Percentiles rank a stretch among this genome's conserved stretches.
phyloP scores from a whole-genome alignment of 768 basidiomycete genomes.

The Boletus tomentosulus region DNA sequence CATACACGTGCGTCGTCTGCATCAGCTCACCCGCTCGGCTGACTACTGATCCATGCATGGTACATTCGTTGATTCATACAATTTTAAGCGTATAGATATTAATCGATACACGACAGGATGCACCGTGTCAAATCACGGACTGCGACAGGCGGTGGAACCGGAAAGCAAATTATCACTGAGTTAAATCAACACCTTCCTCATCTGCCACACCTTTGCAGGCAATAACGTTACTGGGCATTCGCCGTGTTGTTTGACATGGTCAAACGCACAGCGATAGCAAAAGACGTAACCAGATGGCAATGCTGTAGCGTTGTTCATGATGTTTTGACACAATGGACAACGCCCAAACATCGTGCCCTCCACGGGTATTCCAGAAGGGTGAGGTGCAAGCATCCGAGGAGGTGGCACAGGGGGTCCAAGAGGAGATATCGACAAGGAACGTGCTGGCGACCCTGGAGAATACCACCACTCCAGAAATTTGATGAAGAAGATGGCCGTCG shows the following conservation, averaged over 20 bases:
- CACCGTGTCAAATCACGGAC: not conserved
- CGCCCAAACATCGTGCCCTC: slow-evolving; percentile 65
- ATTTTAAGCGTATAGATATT: no score
- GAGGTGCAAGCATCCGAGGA: slow-evolving; percentile 69
- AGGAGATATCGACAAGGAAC: slow-evolving; percentile 57
- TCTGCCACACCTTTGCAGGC: slow-evolving; percentile 70
- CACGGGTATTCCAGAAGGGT: slow-evolving; percentile 67
- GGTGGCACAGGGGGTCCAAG: slow-evolving; percentile 72
- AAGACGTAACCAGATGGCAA: slow-evolving; percentile 92
- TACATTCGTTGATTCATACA: not conserved
- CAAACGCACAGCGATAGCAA: slow-evolving; percentile 88
- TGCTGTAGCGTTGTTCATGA: slow-evolving; percentile 82
- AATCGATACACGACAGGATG: slow-evolving; percentile 1
- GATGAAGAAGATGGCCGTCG: slow-evolving; percentile 89
- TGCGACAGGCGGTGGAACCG: slow-evolving; percentile 1
- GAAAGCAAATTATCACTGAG: not conserved
- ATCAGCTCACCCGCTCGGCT: not conserved
- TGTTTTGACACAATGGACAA: slow-evolving; percentile 75
- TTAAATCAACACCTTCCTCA: slow-evolving; percentile 83
- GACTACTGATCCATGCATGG: no score
- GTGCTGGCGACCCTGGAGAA: slow-evolving; percentile 84
- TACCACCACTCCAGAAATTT: slow-evolving; percentile 99
- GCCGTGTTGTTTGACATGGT: slow-evolving; percentile 71
- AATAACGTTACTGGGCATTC: slow-evolving; percentile 86
- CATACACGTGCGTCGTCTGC: slow-evolving; percentile 23